Evolutionary conservation across 768 basidiomycete genomes (phyloP).

Genomic region (Leucocoprinus sp.): DNA sequence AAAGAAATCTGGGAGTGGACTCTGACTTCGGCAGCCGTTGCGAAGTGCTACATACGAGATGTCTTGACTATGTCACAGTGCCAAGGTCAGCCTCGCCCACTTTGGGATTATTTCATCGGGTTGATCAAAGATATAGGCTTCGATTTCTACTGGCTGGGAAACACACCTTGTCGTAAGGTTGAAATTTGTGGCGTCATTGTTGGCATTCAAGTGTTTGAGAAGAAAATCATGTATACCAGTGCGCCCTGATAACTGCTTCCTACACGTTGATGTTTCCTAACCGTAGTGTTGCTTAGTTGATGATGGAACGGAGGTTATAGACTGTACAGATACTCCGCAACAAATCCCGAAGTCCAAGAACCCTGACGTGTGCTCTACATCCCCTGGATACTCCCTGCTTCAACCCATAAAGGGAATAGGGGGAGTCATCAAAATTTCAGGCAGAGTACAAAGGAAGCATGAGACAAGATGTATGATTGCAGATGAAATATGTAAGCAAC

Average conservation of each 20-base stretch:
- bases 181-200: conserved; percentile 57
- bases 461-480: conserved; percentile 39
- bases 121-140: conserved; percentile 25
- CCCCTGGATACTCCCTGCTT: conserved; percentile 10
- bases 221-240: conserved; percentile 53
- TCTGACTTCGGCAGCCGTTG: conserved; percentile 43
- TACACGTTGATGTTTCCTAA: not conserved
- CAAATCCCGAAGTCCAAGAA: conserved; percentile 15
- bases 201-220: conserved; percentile 52
- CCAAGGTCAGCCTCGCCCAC: conserved; percentile 16
- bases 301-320: conserved; percentile 68
- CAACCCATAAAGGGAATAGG: conserved; percentile 38
- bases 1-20: conserved; percentile 47
- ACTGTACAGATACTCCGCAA: conserved; percentile 43
- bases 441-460: conserved; percentile 33
- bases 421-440: conserved; percentile 35
- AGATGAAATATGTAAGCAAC: conserved; percentile 41
- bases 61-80: conserved; percentile 32
- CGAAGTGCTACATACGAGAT: conserved; percentile 49
- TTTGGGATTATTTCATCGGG: conserved; percentile 1
- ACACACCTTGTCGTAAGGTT: conserved; percentile 62
- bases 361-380: conserved; percentile 12
- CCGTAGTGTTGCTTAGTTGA: conserved; percentile 43
- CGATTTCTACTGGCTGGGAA: conserved; percentile 67
- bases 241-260: conserved; percentile 12